Evolutionary conservation across 805 yeast species (phyloP), one percentile per base, ranked within the genome.

Genomic region (Blastobotrys mokoenaii): DNA sequence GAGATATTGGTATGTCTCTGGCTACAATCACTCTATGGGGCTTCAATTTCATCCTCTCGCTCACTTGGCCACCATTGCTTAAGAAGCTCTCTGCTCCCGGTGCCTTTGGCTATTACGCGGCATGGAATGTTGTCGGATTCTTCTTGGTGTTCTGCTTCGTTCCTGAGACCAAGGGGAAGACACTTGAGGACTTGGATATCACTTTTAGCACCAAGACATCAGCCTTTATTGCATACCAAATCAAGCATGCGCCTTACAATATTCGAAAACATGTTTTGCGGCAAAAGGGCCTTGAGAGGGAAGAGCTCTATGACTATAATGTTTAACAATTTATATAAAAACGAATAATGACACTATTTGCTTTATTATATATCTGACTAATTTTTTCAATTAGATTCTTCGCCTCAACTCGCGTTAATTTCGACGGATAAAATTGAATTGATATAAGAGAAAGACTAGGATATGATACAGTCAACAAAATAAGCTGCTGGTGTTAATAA

Each of bases 21-120:
- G 90, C 89, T 25, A 80, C 89, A 27, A 85, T 85, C 18, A 53
- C 57, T 10, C 47, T 57, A 16, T 73, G 77, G 77, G 72, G 70
- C 53, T 73, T 73, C 63, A 73, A 73, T 58, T 76, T 79, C 52
- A 67, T 79, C 40, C 66, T 81, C 50, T 79, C 93, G 16, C 71
- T 85, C 51, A 79, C 94, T 7, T 81, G 93, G 93, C 93, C 94
- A 31, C 69, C 84, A 18, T 65, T 86, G 62, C 63, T 74, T 46
- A 72, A 65, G 40, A 79, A 82, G 0, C 80, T 86, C 66, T 77
- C 76, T 46, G 75, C 87, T 2, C 85, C 81, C 52, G 95, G 96
- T 62, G 94, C 94, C 2, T 86, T 84, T 60, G 88, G 93, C 11
- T 86, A 80, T 74, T 86, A 84, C 58, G 95, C 93, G 1, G 95